Conservation (phyloP, 768 basidiomycete genomes). For the Suillus subaureus region DNA sequence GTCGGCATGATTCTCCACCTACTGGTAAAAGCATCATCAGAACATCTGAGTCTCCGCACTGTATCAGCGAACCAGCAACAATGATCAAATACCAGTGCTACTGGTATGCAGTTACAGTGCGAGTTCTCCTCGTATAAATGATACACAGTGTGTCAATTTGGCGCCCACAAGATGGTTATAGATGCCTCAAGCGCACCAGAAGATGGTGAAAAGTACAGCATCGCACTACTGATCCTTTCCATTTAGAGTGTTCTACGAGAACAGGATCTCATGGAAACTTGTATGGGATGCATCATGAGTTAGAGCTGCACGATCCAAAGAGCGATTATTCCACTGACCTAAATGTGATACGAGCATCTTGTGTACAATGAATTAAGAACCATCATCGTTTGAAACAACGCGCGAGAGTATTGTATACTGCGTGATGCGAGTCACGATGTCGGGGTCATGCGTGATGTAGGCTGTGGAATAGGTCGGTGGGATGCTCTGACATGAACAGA, state of each 20-base stretch:
- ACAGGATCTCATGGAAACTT: not conserved
- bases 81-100: not conserved
- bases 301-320: not conserved
- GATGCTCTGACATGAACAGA: not conserved
- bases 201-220: not conserved
- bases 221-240: not conserved
- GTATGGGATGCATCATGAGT: not conserved
- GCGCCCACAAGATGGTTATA: not conserved
- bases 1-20: too few relatives aligned
- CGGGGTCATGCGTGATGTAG: not conserved
- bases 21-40: too few relatives aligned
- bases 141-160: not conserved
- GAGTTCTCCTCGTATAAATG: not conserved
- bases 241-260: not conserved
- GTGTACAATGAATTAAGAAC: not conserved
- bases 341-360: not conserved
- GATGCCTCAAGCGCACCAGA: not conserved
- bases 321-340: not conserved
- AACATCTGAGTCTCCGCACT: not conserved
- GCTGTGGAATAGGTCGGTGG: not conserved
- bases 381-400: too few relatives aligned
- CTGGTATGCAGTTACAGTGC: not conserved
- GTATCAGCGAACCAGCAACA: not conserved
- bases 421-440: not conserved
- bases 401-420: too few relatives aligned